Percentiles rank a stretch among this genome's conserved stretches.
Conservation (phyloP, 2,329 filamentous ascomycete genomes). For the Phialophora tarda region DNA sequence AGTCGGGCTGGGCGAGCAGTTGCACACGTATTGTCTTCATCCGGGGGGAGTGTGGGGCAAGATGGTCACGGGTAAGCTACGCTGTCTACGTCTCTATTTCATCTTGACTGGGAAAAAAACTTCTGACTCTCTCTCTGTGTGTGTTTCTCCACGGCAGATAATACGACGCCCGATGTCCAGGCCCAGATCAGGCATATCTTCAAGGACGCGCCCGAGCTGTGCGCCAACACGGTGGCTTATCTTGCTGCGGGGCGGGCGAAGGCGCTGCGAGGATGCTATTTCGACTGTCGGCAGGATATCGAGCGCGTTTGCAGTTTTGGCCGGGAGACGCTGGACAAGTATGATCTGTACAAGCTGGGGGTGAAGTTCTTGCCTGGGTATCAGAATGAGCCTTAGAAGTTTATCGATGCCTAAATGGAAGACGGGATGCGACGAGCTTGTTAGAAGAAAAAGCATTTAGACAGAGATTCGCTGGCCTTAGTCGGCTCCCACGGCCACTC, state of each 20-base stretch:
- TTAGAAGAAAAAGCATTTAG: neutral
- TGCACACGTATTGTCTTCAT: constrained; percentile 25
- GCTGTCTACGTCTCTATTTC: neutral
- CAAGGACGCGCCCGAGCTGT: constrained; percentile 25
- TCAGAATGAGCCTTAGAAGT: constrained; percentile 29
- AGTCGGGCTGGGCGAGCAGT: constrained; percentile 15
- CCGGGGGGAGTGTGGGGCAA: constrained; percentile 22
- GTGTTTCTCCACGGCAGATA: neutral
- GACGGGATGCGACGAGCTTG: neutral
- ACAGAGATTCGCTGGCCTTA: neutral
- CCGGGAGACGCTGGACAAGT: constrained; percentile 15
- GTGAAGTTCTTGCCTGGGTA: constrained; percentile 30
- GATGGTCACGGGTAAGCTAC: constrained; percentile 16
- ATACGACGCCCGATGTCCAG: constrained; percentile 11
- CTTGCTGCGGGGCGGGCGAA: constrained; percentile 26
- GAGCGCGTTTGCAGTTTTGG: constrained; percentile 20
- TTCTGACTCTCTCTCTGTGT: no score
- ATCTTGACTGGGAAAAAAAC: no score
- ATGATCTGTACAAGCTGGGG: constrained; percentile 19
- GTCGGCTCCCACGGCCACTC: neutral
- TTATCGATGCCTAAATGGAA: neutral
- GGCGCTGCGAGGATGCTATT: constrained; percentile 26
- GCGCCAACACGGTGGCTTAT: constrained; percentile 25
- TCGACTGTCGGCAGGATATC: constrained; percentile 30
- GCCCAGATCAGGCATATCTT: constrained; percentile 11